Evolutionary conservation across 208 protist species (phyloP).

Genomic region (Crithidia fasciculata): DNA sequence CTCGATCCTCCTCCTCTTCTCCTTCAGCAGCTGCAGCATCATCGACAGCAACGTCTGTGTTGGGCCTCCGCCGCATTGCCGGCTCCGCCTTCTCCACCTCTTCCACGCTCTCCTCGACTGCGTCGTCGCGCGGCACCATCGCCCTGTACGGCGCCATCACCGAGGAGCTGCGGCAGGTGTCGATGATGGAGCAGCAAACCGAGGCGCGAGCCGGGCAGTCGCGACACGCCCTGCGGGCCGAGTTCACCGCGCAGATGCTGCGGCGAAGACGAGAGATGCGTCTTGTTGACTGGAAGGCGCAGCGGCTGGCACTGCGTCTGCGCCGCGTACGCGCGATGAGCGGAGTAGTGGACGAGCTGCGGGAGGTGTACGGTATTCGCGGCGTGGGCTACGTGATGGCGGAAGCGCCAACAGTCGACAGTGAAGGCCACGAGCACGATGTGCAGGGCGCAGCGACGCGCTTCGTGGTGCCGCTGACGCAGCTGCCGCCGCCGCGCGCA

Average conservation of each 20-base stretch:
- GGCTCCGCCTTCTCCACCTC: conserved; percentile 26
- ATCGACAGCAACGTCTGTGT: conserved; percentile 12
- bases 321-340: conserved; percentile 52
- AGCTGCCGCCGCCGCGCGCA: conserved; percentile 15
- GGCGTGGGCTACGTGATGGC: conserved; percentile 7
- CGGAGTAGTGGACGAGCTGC: conserved; percentile 52
- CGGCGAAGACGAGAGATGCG: conserved; percentile 36
- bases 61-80: conserved; percentile 28
- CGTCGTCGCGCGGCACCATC: conserved; percentile 52
- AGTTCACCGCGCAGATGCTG: conserved; percentile 42
- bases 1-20: background rate
- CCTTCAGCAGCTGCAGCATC: conserved; percentile 2
- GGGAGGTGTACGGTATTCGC: conserved; percentile 46
- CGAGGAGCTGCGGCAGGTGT: conserved; percentile 57
- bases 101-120: conserved; percentile 39
- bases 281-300: conserved; percentile 63
- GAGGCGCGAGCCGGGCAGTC: conserved; percentile 33
- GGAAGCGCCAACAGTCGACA: background rate
- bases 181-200: conserved; percentile 25
- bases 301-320: conserved; percentile 55
- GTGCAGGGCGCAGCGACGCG: background rate
- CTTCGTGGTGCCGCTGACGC: conserved; percentile 24
- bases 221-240: conserved; percentile 33
- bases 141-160: conserved; percentile 74
- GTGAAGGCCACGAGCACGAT: background rate